Base-by-base conservation (phyloP, 2,329 filamentous ascomycete genomes). In the Boeremia exigua region DNA sequence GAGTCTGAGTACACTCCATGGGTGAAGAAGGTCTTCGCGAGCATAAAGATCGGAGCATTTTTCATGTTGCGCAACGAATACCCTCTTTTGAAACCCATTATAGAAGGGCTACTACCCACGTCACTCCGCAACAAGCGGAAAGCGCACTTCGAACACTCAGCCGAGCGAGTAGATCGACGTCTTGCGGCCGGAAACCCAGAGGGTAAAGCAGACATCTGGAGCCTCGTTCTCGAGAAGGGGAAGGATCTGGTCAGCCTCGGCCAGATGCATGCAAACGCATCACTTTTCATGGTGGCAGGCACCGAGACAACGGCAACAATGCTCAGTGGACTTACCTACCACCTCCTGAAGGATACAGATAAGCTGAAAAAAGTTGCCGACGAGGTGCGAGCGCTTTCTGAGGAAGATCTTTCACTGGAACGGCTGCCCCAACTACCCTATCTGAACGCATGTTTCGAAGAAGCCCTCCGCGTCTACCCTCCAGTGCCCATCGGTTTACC, bases 271-370 rank as follows among this genome's bases (percentile, higher is more conserved):
- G 54, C 70, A 0, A 78, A 77, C 46, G 63, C 72, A 0, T 56
- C 60, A 2, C 27, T 77, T 0, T 69, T 80, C 32, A 78, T 80
- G 60, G 48, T 77, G 6, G 80, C 78, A 2, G 79, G 79, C 1
- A 77, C 75, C 17, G 79, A 82, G 50, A 81, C 80, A 0, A 77
- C 78, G 0, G 79, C 79, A 0, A 79, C 74, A 0, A 46, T 76
- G 7, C 62, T 81, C 1, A 72, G 69, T 7, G 79, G 77, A 4
- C 44, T 75, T 8, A 76, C 73, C 0, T 80, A 66, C 49, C 49
- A 69, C 12, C 64, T 79, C 0, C 57, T 77, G 6, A 66, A 57
- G 25, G 69, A 76, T 17, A 60, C 69, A 0, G 58, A 56, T 1
- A 60, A 51, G 7, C 61, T 75, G 63, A 44, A 60, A 12, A 67